Evolutionary conservation across 2,329 filamentous ascomycete species (phyloP).

Genomic region (Myriosclerotinia curreyana): DNA sequence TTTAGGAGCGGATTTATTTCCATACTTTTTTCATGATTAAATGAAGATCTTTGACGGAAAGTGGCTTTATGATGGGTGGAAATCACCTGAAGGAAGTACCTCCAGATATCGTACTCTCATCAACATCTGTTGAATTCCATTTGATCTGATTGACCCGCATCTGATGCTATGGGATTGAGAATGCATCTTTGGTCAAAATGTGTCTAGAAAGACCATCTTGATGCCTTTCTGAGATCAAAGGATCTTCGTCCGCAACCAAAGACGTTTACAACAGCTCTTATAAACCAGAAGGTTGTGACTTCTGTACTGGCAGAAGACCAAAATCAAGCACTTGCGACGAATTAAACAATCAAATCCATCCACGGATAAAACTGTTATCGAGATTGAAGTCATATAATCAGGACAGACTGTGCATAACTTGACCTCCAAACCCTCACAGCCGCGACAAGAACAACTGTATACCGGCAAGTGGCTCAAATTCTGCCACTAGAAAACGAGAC

Average conservation of each 20-base stretch:
- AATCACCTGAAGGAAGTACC: not conserved
- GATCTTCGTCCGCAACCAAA: not conserved
- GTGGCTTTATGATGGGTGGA: too few relatives aligned
- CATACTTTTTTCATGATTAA: not conserved
- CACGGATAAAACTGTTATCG: too few relatives aligned
- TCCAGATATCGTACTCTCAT: not conserved
- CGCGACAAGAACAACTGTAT: not conserved
- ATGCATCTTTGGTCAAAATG: too few relatives aligned
- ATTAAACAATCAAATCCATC: too few relatives aligned
- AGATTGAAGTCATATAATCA: not conserved
- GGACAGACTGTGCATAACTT: too few relatives aligned
- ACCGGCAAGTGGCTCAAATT: not conserved
- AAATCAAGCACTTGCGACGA: not conserved
- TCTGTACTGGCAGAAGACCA: not conserved
- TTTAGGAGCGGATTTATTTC: not conserved
- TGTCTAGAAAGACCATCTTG: rapidly evolving
- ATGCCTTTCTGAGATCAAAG: not conserved
- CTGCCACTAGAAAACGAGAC: not conserved
- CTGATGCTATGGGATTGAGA: not conserved
- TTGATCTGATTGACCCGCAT: too few relatives aligned
- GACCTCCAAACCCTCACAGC: not conserved
- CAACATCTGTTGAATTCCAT: not conserved
- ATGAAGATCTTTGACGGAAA: not conserved
- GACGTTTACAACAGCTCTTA: not conserved
- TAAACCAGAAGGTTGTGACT: not conserved